A percentile compares a stretch with the other conserved stretches of the same genome.
Evolutionary conservation across 768 basidiomycete genomes (phyloP).

Genomic region (Harrya chromipes): DNA sequence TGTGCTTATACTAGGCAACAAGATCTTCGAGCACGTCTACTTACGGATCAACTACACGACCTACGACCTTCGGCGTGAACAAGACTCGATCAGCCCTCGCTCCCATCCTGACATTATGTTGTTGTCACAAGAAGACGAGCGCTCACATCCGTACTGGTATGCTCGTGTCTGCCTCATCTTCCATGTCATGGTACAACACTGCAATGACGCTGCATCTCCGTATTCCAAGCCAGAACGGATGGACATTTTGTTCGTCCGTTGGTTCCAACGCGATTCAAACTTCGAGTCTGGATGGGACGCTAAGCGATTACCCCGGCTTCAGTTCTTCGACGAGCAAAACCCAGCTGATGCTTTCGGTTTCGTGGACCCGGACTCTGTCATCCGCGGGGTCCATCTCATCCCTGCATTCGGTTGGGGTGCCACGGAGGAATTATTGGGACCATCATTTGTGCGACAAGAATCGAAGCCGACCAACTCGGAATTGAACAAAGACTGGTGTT

Average conservation of each 20-base stretch:
- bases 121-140: constrained; percentile 20
- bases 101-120: constrained; percentile 37
- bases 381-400: too few relatives aligned
- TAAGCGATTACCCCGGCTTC: too few relatives aligned
- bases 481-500: constrained; percentile 22
- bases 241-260: too few relatives aligned
- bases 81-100: constrained; percentile 39
- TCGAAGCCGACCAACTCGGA: too few relatives aligned
- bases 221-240: too few relatives aligned
- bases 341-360: too few relatives aligned
- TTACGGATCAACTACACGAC: constrained; percentile 27
- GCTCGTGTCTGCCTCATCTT: neutral
- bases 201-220: too few relatives aligned
- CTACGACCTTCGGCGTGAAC: constrained; percentile 23
- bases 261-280: too few relatives aligned
- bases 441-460: neutral
- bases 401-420: constrained; percentile 34
- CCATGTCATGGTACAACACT: too few relatives aligned
- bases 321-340: too few relatives aligned
- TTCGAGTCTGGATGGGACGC: too few relatives aligned
- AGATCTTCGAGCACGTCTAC: constrained; percentile 19
- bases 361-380: too few relatives aligned
- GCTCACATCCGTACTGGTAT: constrained; percentile 40
- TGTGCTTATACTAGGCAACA: constrained; percentile 19
- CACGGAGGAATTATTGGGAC: constrained; percentile 8